Conservation (phyloP, 2,329 filamentous ascomycete genomes). For the Raffaelea albimanens region DNA sequence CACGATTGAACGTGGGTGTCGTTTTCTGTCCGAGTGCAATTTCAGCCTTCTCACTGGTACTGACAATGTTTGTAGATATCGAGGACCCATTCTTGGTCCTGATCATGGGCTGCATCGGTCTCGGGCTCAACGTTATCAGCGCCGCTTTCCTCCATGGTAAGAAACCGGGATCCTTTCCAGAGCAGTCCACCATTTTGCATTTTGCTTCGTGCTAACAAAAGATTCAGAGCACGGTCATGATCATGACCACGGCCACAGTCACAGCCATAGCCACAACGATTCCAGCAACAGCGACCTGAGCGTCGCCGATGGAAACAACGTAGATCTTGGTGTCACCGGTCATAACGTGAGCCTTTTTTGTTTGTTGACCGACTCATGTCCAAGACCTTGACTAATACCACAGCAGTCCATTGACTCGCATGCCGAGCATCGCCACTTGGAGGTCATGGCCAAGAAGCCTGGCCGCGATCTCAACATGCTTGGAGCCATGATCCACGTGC, state of each 20-base stretch:
- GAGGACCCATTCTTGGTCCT: conserved; percentile 57
- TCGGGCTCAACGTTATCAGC: conserved; percentile 59
- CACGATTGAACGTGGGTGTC: conserved; percentile 37
- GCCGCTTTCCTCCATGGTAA: conserved; percentile 55
- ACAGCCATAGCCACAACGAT: conserved; percentile 11
- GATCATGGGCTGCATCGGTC: conserved; percentile 58
- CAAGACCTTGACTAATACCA: no score
- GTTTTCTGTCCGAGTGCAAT: background rate
- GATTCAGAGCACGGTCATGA: conserved; percentile 13
- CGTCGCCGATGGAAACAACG: background rate
- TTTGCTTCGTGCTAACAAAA: background rate
- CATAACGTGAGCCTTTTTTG: background rate
- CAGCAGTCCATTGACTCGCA: conserved; percentile 23
- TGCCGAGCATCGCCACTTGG: conserved; percentile 38
- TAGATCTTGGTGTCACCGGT: background rate
- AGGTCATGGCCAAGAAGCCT: conserved; percentile 20
- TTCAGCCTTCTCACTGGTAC: no score
- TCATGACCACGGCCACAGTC: conserved; percentile 20
- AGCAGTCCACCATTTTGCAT: background rate
- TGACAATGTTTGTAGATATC: conserved; percentile 29
- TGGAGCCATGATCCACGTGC: conserved; percentile 60
- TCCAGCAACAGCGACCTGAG: background rate
- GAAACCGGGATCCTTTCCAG: background rate
- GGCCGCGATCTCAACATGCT: conserved; percentile 59
- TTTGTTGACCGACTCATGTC: no score